These are phyloP conservation scores for Trichoderma oligosporum DNA, from an alignment of 2,329 filamentous ascomycete genomes.

Conservation along the genomic window DNA sequence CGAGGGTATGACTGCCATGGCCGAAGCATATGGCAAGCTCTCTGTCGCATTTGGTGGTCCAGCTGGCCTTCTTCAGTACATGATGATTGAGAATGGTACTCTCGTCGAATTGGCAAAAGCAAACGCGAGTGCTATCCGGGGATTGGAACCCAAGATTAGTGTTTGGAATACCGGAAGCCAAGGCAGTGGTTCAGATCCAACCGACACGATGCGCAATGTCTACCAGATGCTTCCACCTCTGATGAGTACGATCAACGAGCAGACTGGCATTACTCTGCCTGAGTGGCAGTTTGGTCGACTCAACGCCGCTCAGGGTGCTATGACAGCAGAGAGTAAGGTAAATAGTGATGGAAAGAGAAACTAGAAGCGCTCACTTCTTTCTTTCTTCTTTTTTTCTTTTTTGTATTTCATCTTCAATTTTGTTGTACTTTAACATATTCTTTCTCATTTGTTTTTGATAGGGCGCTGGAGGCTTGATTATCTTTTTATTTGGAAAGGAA, in stretches of 20 bases:
- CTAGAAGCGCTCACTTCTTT: background rate
- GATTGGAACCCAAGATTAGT: constrained; percentile 83
- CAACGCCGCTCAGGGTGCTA: constrained; percentile 35
- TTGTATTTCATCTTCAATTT: background rate
- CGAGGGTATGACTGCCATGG: constrained; percentile 72
- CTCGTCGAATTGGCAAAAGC: constrained; percentile 74
- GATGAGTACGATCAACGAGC: constrained; percentile 80
- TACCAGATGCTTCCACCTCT: constrained; percentile 82
- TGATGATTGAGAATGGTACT: constrained; percentile 82
- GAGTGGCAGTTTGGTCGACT: constrained; percentile 64
- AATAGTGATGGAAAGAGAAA: constrained; percentile 7
- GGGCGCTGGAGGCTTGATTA: background rate
- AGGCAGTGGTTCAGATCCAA: constrained; percentile 50
- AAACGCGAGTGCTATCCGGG: constrained; percentile 71
- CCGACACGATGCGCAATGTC: constrained; percentile 65
- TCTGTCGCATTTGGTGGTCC: constrained; percentile 72
- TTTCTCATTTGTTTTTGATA: background rate
- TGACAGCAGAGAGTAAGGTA: constrained; percentile 25
- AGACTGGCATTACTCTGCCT: constrained; percentile 78
- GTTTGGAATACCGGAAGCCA: constrained; percentile 71
- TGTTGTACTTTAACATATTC: no score
- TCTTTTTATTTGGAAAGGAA: background rate
- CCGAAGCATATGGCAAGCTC: constrained; percentile 72
- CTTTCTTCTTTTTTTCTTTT: background rate
- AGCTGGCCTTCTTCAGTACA: constrained; percentile 72